Conservation (phyloP, 1,284 basidiomycete species). For the Meripilus lineatus region DNA sequence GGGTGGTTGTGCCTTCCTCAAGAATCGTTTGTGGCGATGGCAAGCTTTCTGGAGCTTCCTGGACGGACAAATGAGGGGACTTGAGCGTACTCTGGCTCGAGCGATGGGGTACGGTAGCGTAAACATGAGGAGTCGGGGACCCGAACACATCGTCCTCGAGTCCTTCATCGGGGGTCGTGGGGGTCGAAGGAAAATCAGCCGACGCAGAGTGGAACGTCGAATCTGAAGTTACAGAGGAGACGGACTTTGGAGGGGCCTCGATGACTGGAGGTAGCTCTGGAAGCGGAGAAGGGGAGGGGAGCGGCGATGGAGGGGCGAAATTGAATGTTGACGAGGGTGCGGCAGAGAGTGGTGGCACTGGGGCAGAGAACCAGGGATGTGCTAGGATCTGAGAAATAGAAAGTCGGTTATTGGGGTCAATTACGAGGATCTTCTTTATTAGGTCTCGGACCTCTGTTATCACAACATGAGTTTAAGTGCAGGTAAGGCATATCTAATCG, state of each 20-base stretch:
- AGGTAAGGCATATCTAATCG: not conserved
- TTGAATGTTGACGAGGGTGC: slow-evolving; percentile 11
- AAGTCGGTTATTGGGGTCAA: slow-evolving; percentile 72
- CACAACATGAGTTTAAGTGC: slow-evolving; percentile 11
- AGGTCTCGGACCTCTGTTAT: slow-evolving; percentile 75
- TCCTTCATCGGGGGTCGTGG: slow-evolving; percentile 47
- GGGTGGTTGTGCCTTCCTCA: slow-evolving; percentile 32
- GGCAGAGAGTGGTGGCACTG: slow-evolving; percentile 24
- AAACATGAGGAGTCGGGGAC: slow-evolving; percentile 5
- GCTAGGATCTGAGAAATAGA: slow-evolving; percentile 83
- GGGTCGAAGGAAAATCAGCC: slow-evolving; percentile 47
- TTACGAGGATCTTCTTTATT: slow-evolving; percentile 75
- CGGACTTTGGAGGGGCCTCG: slow-evolving; percentile 33
- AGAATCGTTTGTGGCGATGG: slow-evolving; percentile 38
- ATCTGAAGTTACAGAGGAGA: slow-evolving; percentile 43
- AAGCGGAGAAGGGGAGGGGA: slow-evolving; percentile 18
- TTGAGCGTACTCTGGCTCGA: slow-evolving; percentile 47
- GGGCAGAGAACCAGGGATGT: slow-evolving; percentile 85
- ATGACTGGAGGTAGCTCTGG: slow-evolving; percentile 21
- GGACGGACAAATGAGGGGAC: slow-evolving; percentile 7
- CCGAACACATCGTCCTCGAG: slow-evolving; percentile 8
- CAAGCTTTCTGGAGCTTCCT: not conserved
- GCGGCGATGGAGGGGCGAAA: slow-evolving; percentile 23
- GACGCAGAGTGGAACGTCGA: slow-evolving; percentile 50
- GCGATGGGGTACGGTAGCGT: slow-evolving; percentile 39